Percentiles rank a stretch among this genome's conserved stretches.
These are phyloP conservation scores for Calonectria pauciramosa DNA, from an alignment of 2,329 filamentous ascomycete genomes.

Conservation along the genomic window DNA sequence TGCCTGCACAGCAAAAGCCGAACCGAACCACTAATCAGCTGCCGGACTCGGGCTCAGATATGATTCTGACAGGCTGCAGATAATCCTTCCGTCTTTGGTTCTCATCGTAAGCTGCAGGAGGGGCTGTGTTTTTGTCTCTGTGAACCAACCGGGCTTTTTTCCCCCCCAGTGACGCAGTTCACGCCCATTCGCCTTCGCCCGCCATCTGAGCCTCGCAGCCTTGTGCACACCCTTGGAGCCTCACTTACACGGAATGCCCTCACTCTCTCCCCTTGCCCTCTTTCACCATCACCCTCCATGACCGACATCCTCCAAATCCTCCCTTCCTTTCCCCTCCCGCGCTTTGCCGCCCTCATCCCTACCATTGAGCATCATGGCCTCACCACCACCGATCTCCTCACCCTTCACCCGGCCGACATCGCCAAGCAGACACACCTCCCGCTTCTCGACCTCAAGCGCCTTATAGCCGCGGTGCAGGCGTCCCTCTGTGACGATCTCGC, in stretches of 20 bases:
- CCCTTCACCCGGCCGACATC: slow-evolving; percentile 84
- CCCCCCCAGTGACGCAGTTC: background rate
- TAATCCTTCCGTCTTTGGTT: background rate
- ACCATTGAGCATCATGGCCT: slow-evolving; percentile 84
- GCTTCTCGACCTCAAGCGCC: slow-evolving; percentile 81
- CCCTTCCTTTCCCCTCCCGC: slow-evolving; percentile 80
- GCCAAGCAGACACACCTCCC: slow-evolving; percentile 89
- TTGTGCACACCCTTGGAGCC: background rate
- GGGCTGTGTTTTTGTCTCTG: background rate
- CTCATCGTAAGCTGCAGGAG: background rate
- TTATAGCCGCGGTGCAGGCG: slow-evolving; percentile 76
- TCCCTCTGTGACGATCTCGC: slow-evolving; percentile 75
- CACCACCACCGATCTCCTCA: slow-evolving; percentile 86
- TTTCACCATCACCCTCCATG: slow-evolving; percentile 65
- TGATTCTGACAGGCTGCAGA: background rate
- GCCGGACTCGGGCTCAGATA: background rate
- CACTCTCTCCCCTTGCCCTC: slow-evolving; percentile 4
- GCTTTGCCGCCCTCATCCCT: slow-evolving; percentile 81
- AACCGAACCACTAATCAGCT: background rate
- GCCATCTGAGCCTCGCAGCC: background rate
- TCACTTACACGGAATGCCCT: slow-evolving; percentile 27
- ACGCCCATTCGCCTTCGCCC: background rate
- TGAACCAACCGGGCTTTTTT: background rate
- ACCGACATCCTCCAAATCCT: slow-evolving; percentile 88
- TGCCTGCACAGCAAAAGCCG: background rate